Conservation (phyloP, 257 asterid genomes). For the Plectranthus barbatus region DNA sequence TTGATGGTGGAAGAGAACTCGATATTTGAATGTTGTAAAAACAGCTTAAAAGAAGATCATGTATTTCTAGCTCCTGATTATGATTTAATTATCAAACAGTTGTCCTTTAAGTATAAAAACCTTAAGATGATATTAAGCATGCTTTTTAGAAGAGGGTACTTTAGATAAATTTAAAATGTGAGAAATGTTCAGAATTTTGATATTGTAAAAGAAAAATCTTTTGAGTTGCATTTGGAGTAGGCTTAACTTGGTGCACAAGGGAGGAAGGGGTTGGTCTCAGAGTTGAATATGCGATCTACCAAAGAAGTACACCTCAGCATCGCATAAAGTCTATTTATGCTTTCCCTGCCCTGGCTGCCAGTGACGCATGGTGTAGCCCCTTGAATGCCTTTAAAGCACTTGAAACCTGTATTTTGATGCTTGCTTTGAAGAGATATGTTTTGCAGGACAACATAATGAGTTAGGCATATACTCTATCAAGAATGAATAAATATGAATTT, state of each 20-base stretch:
- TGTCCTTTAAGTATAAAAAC: neutral
- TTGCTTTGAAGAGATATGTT: neutral
- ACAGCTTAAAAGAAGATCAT: neutral
- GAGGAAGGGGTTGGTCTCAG: neutral
- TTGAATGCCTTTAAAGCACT: neutral
- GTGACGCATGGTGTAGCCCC: neutral
- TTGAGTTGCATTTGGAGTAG: neutral
- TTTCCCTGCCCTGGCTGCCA: neutral
- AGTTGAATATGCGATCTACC: neutral
- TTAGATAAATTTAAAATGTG: neutral
- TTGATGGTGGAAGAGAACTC: neutral
- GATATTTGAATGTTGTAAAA: neutral
- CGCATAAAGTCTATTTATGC: neutral
- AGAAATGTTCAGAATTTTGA: neutral
- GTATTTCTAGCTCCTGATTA: neutral
- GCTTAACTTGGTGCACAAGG: neutral
- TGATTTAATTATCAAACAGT: neutral
- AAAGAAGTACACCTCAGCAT: neutral
- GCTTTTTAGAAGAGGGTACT: neutral
- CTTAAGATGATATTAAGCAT: neutral
- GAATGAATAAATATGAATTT: slow-evolving; percentile 4
- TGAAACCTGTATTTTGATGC: neutral
- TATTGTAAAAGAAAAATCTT: neutral
- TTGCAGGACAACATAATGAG: neutral
- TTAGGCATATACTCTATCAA: neutral